Conservation (phyloP, 1,139 yeast species). For the Magnusiomyces suaveolens region DNA sequence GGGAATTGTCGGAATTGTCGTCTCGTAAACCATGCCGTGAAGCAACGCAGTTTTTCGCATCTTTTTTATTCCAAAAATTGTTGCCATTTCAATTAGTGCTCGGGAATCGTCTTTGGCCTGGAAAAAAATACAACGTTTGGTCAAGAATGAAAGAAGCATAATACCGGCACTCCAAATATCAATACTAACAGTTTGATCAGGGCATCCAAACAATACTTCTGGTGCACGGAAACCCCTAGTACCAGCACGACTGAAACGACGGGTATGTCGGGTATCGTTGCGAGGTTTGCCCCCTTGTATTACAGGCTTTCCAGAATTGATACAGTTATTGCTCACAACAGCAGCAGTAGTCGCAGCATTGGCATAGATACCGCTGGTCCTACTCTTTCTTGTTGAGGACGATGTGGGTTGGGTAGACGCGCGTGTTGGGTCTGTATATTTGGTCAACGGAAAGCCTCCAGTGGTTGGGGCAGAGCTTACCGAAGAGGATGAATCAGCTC, state of each 20-base stretch:
- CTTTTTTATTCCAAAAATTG: conserved; percentile 70
- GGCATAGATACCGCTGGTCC: background rate
- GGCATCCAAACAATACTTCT: conserved; percentile 80
- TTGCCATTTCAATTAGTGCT: conserved; percentile 74
- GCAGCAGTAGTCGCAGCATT: conserved; percentile 1
- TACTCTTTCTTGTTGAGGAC: background rate
- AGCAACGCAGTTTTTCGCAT: conserved; percentile 68
- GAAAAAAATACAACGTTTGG: conserved; percentile 75
- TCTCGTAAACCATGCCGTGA: conserved; percentile 84
- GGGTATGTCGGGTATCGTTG: conserved; percentile 52
- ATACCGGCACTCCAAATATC: conserved; percentile 95
- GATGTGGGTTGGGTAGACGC: background rate
- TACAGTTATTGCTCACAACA: background rate
- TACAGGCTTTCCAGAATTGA: background rate
- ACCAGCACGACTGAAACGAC: conserved; percentile 96
- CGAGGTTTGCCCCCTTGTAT: conserved; percentile 28
- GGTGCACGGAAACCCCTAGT: conserved; percentile 96
- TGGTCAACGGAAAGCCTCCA: background rate
- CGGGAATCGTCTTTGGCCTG: conserved; percentile 88
- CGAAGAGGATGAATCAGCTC: background rate
- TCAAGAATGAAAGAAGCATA: conserved; percentile 59
- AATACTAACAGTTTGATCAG: conserved; percentile 69
- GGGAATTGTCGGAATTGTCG: conserved; percentile 42
- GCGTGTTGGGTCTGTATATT: background rate
- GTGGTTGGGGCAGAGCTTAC: background rate